Percentiles rank a stretch among this genome's conserved stretches.
phyloP scores from a whole-genome alignment of 1,284 basidiomycete species.

The Trichosporon sp. region DNA sequence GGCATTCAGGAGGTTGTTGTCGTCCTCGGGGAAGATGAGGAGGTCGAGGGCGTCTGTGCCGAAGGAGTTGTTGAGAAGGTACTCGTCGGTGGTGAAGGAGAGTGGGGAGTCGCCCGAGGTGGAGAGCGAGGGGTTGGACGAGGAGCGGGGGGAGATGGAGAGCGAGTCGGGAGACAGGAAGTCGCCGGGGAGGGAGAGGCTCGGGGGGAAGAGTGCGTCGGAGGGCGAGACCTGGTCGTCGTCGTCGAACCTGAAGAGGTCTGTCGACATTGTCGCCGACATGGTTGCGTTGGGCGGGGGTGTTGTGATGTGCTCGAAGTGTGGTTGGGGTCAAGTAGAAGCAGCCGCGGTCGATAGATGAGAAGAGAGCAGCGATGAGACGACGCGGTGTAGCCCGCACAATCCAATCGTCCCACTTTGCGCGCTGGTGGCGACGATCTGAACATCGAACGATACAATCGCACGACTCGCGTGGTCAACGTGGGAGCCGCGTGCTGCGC shows the following conservation, averaged over 20 bases:
- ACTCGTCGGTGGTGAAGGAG: slow-evolving; percentile 36
- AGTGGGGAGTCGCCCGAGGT: slow-evolving; percentile 35
- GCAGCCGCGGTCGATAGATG: not conserved
- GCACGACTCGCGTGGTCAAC: not conserved
- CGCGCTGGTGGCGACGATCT: not conserved
- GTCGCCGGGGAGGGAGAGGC: slow-evolving; percentile 22
- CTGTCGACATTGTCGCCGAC: slow-evolving; percentile 19
- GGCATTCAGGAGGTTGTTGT: slow-evolving; percentile 1
- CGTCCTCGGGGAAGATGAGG: slow-evolving; percentile 30
- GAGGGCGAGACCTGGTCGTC: slow-evolving; percentile 23
- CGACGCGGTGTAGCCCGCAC: not conserved
- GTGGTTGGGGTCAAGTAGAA: not conserved
- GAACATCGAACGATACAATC: not conserved
- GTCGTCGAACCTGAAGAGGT: slow-evolving; percentile 25
- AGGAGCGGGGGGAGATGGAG: slow-evolving; percentile 10
- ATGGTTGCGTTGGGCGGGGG: slow-evolving; percentile 3
- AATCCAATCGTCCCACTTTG: slow-evolving; percentile 1
- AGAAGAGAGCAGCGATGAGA: not conserved
- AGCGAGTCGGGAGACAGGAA: slow-evolving; percentile 18
- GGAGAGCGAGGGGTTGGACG: slow-evolving; percentile 27
- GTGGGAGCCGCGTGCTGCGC: not conserved
- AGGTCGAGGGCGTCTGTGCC: slow-evolving; percentile 36
- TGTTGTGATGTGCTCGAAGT: not conserved
- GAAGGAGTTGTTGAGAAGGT: slow-evolving; percentile 31
- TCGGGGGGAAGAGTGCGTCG: slow-evolving; percentile 28